Evolutionary conservation across 352 stramenopile genomes (phyloP).

Genomic region (Aphanomyces astaci): DNA sequence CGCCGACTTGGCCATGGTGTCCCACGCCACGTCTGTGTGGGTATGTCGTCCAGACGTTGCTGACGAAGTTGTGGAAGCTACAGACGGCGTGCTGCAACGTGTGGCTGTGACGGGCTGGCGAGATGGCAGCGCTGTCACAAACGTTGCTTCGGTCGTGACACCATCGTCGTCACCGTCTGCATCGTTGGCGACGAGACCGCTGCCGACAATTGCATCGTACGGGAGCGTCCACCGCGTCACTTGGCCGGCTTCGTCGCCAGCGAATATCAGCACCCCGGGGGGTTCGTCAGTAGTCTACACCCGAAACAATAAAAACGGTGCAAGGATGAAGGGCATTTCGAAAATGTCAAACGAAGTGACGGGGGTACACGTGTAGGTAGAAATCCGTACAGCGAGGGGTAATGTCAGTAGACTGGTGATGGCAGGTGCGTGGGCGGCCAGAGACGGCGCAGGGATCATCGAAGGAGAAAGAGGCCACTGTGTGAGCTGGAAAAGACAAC

Average conservation of each 20-base stretch:
- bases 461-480: neutral
- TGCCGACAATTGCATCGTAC: neutral
- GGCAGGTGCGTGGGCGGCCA: neutral
- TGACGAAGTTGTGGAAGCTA: neutral
- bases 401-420: neutral
- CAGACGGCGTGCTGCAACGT: neutral
- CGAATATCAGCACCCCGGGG: constrained; percentile 26
- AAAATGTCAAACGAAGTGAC: too few relatives aligned
- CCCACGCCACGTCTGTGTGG: constrained; percentile 1
- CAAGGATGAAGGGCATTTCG: too few relatives aligned
- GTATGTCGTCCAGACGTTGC: neutral
- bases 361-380: too few relatives aligned
- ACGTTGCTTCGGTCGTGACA: neutral
- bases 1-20: neutral
- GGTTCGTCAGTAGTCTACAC: neutral
- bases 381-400: neutral
- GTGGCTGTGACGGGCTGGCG: neutral
- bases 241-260: constrained; percentile 38
- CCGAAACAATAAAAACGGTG: too few relatives aligned
- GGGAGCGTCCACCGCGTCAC: constrained; percentile 36
- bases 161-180: neutral
- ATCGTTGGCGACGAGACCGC: neutral
- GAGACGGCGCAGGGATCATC: neutral
- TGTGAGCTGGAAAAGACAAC: neutral
- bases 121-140: neutral